Percentiles rank a stretch among this genome's conserved stretches.
These are phyloP conservation scores for Alnus rubra DNA, from an alignment of 306 rosid species.

Conservation along the genomic window DNA sequence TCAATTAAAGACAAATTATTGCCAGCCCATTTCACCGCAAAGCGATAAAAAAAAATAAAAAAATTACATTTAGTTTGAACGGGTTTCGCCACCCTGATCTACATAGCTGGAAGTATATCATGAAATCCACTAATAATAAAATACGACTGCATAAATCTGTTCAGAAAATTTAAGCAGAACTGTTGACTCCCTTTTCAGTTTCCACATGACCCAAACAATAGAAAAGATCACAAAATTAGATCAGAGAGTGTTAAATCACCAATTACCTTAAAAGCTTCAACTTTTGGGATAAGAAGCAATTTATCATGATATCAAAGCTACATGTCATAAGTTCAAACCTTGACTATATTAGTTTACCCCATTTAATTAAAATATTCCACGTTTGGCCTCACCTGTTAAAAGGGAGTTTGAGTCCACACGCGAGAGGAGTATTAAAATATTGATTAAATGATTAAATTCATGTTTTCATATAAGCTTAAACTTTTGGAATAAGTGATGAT, in stretches of 20 bases:
- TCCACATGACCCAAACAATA: not conserved
- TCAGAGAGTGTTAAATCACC: not conserved
- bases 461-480: no score
- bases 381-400: no score
- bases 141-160: constrained; percentile 15
- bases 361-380: no score
- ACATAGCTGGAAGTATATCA: not conserved
- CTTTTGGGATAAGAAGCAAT: no score
- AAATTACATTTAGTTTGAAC: not conserved
- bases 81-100: not conserved
- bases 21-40: not conserved
- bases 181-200: constrained; percentile 3
- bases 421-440: no score
- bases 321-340: no score
- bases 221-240: constrained; percentile 12
- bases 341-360: no score
- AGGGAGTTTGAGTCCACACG: no score
- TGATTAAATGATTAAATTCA: no score
- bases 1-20: constrained; percentile 5
- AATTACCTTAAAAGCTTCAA: no score
- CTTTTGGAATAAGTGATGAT: no score
- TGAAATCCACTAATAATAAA: not conserved
- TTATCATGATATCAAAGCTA: no score
- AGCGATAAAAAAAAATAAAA: not conserved
- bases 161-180: not conserved